Evolutionary conservation across 2,329 filamentous ascomycete species (phyloP).

Genomic region (Nigrospora oryzae): DNA sequence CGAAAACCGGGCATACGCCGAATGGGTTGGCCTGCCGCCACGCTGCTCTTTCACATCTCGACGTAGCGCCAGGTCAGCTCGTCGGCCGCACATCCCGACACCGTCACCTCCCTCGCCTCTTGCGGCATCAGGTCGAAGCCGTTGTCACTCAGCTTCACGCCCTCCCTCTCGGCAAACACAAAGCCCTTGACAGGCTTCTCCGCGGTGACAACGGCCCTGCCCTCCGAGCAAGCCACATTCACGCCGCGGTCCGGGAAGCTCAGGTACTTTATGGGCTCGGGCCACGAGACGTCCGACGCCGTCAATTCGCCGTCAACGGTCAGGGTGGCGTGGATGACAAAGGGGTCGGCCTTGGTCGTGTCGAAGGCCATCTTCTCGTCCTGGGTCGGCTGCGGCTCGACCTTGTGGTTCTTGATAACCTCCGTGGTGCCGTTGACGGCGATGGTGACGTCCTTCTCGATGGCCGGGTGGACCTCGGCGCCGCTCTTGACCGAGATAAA

Average conservation of each 20-base stretch:
- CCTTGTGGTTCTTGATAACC: conserved; percentile 20
- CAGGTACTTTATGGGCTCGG: conserved; percentile 54
- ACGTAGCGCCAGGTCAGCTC: neutral
- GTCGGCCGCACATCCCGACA: neutral
- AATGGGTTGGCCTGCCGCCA: too few species aligned
- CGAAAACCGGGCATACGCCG: too few species aligned
- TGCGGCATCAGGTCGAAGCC: conserved; percentile 34
- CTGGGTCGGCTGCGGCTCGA: conserved; percentile 10
- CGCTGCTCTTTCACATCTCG: neutral
- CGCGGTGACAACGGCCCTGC: conserved; percentile 21
- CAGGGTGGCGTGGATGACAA: conserved; percentile 38
- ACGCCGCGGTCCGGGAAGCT: conserved; percentile 37
- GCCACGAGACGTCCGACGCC: conserved; percentile 47
- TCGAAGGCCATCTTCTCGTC: conserved; percentile 19
- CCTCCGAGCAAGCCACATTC: conserved; percentile 16
- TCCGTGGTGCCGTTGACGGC: conserved; percentile 30
- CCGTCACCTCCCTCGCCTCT: neutral
- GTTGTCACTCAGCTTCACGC: conserved; percentile 43
- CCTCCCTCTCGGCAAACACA: conserved; percentile 39
- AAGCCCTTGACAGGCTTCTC: conserved; percentile 48
- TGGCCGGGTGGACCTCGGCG: conserved; percentile 18
- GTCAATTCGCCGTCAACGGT: conserved; percentile 26
- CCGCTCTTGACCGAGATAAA: conserved; percentile 33
- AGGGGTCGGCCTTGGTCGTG: conserved; percentile 28
- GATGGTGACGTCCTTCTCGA: conserved; percentile 12